Evolutionary conservation across 148 eudicot genomes (phyloP).

Genomic region (Silene conica): DNA sequence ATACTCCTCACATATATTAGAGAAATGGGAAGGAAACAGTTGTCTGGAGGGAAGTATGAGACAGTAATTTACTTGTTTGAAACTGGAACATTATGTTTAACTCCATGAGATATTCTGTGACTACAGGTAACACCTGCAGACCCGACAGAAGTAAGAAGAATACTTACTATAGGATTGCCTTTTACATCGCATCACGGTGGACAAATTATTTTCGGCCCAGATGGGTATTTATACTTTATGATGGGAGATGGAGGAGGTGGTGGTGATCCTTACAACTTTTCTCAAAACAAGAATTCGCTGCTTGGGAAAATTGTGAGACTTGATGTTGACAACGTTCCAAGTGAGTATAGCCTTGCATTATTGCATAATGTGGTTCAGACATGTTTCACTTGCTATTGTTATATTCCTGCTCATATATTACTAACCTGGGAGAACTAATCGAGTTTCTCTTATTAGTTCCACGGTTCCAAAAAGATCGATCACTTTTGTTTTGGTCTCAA

Average conservation of each 20-base stretch:
- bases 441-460: background rate
- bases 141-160: constrained; percentile 73
- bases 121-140: constrained; percentile 54
- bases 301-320: constrained; percentile 90
- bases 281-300: constrained; percentile 82
- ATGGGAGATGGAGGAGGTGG: constrained; percentile 87
- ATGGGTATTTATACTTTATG: constrained; percentile 80
- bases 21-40: no score
- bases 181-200: constrained; percentile 80
- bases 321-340: constrained; percentile 54
- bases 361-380: background rate
- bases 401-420: background rate
- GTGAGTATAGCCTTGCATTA: constrained; percentile 36
- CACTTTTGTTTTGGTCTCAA: background rate
- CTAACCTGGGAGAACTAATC: background rate
- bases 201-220: constrained; percentile 89
- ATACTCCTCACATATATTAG: no score
- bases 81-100: background rate
- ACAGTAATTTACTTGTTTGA: background rate
- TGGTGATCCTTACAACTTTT: constrained; percentile 80
- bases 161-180: constrained; percentile 87
- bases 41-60: no score
- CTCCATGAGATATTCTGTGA: background rate
- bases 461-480: background rate
- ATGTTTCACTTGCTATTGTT: background rate